Base-by-base conservation (phyloP, 768 basidiomycete species). In the Termitomyces heimii region DNA sequence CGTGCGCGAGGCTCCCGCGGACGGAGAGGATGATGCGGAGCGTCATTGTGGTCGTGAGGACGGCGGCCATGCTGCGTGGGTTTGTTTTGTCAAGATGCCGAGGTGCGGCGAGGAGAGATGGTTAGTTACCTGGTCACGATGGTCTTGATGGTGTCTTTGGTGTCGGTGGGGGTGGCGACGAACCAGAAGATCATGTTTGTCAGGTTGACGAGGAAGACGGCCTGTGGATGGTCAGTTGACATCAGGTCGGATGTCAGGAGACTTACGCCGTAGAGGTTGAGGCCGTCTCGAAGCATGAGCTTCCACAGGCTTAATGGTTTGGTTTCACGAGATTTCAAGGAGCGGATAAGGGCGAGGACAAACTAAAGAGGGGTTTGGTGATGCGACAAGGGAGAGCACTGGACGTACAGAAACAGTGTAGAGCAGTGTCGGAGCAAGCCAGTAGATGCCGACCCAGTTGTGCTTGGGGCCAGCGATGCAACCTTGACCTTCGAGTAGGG, bases 151-250 rank as follows among this genome's bases (percentile, higher is more conserved):
- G 88, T 81, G 71, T 94, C 91, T 0, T 65, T 54, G 22, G 62
- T 46, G 48, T 73, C 82, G 46, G 83, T 85, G 26, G 91, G 88
- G 52, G 68, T 84, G 69, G 87, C 82, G 73, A 89, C 82, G 73
- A 94, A 92, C 86, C 89, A 92, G 79, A 92, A 94, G 68, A 92
- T 72, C 68, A 90, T 78, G 76, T 92, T 94, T 74, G 79, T 77
- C 71, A 90, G 79, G 79, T 94, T 91, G 63, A 92, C 86, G 62
- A 85, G 63, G 78, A 83, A 86, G 69, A 93, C 82, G 35, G 91
- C 79, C 81, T 83, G 53, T 46, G 49, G 18, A 53, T 10, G 20
- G 1, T 32, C 35, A n/a, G n/a, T n/a, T n/a, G n/a, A n/a, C n/a
- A 6, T 37, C 20, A 28, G 32, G 51, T 46, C 22, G 42, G 24